Evolutionary conservation across 768 basidiomycete genomes (phyloP).

Genomic region (Lentinula sp.): DNA sequence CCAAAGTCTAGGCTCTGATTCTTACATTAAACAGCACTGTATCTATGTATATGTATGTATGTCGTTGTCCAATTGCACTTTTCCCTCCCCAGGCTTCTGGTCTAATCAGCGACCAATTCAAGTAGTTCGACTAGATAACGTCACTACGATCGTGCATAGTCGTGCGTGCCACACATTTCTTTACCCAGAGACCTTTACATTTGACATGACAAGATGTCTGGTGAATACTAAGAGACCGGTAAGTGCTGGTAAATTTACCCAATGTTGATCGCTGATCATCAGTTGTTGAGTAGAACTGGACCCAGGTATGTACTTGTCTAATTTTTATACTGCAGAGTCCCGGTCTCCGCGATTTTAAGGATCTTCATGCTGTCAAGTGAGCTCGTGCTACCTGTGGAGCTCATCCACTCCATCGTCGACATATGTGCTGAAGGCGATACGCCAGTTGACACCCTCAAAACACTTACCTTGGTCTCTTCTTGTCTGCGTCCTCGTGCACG

Average conservation of each 20-base stretch:
- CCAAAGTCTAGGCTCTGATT: neutral
- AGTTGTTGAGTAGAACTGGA: neutral
- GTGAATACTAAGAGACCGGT: no score
- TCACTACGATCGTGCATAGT: no score
- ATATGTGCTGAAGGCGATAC: neutral
- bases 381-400: neutral
- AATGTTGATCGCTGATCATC: neutral
- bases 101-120: no score
- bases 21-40: neutral
- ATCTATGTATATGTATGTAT: no score
- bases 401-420: neutral
- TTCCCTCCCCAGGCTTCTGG: no score
- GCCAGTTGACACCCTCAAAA: neutral
- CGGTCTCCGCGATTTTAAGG: no score
- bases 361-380: neutral
- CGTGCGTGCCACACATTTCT: no score
- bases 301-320: neutral
- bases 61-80: no score
- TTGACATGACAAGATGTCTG: no score
- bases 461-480: neutral
- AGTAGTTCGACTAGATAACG: no score
- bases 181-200: no score
- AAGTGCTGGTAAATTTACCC: neutral
- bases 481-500: neutral
- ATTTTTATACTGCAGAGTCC: no score